Conservation (phyloP, 75 land plant genomes). For the Cupressus sempervirens region DNA sequence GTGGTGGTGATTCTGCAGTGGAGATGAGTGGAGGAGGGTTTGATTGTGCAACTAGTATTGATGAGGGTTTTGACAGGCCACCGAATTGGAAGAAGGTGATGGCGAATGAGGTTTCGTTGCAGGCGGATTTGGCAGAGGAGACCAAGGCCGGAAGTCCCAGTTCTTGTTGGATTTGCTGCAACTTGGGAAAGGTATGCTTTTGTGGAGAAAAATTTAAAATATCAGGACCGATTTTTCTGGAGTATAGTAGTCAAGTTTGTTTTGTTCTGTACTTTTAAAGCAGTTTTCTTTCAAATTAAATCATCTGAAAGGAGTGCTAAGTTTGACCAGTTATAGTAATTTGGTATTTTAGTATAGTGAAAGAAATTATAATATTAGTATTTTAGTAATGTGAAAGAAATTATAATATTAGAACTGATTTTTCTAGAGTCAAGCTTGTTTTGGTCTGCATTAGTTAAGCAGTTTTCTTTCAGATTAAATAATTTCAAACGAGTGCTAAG, state of each 20-base stretch:
- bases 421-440: neutral
- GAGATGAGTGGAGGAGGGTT: slow-evolving; percentile 13
- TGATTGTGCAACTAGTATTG: slow-evolving; percentile 3
- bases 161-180: slow-evolving; percentile 6
- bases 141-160: neutral
- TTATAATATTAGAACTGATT: neutral
- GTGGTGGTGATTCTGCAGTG: neutral
- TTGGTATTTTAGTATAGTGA: too few relatives aligned
- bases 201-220: neutral
- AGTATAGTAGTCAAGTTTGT: neutral
- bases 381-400: too few relatives aligned
- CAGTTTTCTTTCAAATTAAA: neutral
- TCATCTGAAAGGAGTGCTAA: too few relatives aligned
- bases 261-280: neutral
- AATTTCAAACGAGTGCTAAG: too few relatives aligned
- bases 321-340: neutral
- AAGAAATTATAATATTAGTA: too few relatives aligned
- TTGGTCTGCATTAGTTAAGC: neutral
- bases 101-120: neutral
- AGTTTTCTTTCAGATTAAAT: neutral
- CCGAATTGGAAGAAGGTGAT: neutral
- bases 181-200: neutral
- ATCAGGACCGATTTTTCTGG: neutral
- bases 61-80: slow-evolving; percentile 6
- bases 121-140: neutral